phyloP scores from a whole-genome alignment of 2,329 filamentous ascomycete species.

The Aureobasidium sp. region DNA sequence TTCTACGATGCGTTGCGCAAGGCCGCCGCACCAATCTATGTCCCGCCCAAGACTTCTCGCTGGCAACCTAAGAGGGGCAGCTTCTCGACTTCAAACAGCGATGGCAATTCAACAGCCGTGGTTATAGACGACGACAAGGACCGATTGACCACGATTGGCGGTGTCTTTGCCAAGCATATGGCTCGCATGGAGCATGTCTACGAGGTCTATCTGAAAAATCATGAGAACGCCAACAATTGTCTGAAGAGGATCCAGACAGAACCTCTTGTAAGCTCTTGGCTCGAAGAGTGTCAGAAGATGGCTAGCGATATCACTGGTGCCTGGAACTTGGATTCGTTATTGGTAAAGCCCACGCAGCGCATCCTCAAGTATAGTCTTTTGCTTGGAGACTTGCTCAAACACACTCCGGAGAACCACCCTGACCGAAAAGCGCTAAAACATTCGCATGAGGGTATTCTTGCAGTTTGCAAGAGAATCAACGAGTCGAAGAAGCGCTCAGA shows the following conservation, averaged over 20 bases:
- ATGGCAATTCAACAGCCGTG: constrained; percentile 23
- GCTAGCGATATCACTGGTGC: constrained; percentile 87
- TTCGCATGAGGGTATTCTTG: constrained; percentile 62
- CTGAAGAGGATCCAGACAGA: constrained; percentile 49
- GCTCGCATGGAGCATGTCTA: constrained; percentile 58
- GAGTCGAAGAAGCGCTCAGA: constrained; percentile 93
- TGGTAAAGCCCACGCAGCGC: constrained; percentile 94
- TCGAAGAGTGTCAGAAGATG: constrained; percentile 86
- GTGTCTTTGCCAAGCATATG: constrained; percentile 51
- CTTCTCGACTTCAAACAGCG: constrained; percentile 38
- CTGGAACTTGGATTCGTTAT: constrained; percentile 91
- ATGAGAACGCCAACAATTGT: constrained; percentile 57
- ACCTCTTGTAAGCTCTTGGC: constrained; percentile 67
- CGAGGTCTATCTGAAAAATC: constrained; percentile 57
- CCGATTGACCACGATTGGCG: constrained; percentile 52
- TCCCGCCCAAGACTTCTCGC: constrained; percentile 51
- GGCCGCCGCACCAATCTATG: constrained; percentile 71
- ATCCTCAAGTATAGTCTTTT: constrained; percentile 90
- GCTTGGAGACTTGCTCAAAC: constrained; percentile 69
- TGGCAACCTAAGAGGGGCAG: constrained; percentile 46
- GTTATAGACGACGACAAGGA: constrained; percentile 39
- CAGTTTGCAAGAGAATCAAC: constrained; percentile 67
- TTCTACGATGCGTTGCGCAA: constrained; percentile 78
- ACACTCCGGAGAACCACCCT: constrained; percentile 75
- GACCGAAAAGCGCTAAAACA: constrained; percentile 64